Evolutionary conservation across 164 flowering plant species (phyloP), one percentile per base, ranked within the genome.

Genomic region (Echeveria elegans): DNA sequence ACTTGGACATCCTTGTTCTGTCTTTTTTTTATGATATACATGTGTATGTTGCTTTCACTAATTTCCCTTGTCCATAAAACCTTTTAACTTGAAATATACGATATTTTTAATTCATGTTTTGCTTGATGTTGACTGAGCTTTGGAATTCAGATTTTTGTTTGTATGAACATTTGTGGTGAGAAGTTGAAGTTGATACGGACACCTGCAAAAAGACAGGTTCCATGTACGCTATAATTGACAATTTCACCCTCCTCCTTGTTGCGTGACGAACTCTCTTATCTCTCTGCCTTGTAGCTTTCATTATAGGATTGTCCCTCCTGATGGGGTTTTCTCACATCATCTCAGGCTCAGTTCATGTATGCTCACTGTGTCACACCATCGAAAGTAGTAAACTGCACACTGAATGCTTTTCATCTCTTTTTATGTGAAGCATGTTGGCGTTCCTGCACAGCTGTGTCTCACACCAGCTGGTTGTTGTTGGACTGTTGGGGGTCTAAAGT

Each of bases 251-350:
- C 24, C 59, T 29, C 29, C 59, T 24, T 53, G 24, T 53, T 56
- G 32, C 61, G 61, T 56, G 61, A 56, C 12, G 32, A 56, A 28
- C 61, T 56, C 28, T 32, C 32, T 56, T 28, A 56, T 56, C 61
- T n/a, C n/a, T 56, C 32, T 56, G 61, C 61, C 61, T 56, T 56
- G 61, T 28, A 56, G 32, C 61, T 56, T 56, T 56, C 61, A 26
- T 28, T 26, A 26, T 28, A 26, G 32, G 32, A 56, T 26, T 68
- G 29, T 7, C 29, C 58, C 58, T 52, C 14, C 2, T 68, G n/a
- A 11, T 19, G 6, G 61, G 28, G 28, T 26, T 26, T 15, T 12
- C 61, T n/a, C n/a, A n/a, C n/a, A n/a, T 56, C 12, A 15, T 24
- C 10, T 24, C 59, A 53, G 1, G 12, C 29, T 26, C 59, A 53